phyloP scores from a whole-genome alignment of 148 eudicot genomes.

The Amaranthus cruentus region DNA sequence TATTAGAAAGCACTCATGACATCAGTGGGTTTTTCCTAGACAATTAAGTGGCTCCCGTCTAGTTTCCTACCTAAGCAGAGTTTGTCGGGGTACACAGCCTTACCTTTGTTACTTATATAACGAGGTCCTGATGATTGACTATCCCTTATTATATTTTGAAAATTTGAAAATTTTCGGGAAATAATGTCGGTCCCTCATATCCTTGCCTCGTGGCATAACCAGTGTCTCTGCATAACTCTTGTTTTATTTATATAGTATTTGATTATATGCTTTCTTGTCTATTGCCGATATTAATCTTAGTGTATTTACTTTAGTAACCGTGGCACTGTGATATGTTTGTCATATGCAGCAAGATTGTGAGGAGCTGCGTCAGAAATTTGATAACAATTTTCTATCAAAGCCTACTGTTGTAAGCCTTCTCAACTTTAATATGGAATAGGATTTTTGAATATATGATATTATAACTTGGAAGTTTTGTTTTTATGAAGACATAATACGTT shows the following conservation, averaged over 20 bases:
- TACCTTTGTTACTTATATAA: too few relatives aligned
- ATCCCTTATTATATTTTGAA: too few relatives aligned
- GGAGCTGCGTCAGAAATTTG: slow-evolving; percentile 39
- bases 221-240: neutral
- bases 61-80: too few relatives aligned
- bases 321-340: slow-evolving; percentile 5
- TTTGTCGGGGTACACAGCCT: too few relatives aligned
- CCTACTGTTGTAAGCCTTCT: slow-evolving; percentile 54
- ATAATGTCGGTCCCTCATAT: too few relatives aligned
- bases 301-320: neutral
- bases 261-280: neutral
- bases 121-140: too few relatives aligned
- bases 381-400: slow-evolving; percentile 40
- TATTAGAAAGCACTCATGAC: too few relatives aligned
- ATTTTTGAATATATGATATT: neutral
- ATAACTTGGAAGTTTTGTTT: neutral
- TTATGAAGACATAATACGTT: neutral
- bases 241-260: neutral
- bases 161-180: too few relatives aligned
- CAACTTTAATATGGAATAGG: neutral
- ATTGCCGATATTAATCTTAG: neutral
- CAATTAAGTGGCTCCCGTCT: too few relatives aligned
- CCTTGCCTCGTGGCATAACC: too few relatives aligned
- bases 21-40: too few relatives aligned
- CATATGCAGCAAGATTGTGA: slow-evolving; percentile 68